Percentiles rank a stretch among this genome's conserved stretches.
Conservation (phyloP, 441 rosid species). For the Pelargonium australe region DNA sequence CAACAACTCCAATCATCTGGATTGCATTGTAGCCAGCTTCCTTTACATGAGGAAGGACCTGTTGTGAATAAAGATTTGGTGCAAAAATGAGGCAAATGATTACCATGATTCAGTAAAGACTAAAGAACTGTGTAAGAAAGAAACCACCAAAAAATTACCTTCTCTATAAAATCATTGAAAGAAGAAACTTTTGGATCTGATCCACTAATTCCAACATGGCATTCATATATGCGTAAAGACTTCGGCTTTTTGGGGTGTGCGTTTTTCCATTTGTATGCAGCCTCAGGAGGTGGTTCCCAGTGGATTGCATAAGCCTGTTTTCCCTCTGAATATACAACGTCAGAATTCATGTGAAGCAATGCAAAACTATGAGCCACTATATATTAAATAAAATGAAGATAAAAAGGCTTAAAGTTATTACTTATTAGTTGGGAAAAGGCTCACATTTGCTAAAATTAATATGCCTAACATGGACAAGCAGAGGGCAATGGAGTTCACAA, state of each 20-base stretch:
- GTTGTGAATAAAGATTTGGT: constrained; percentile 17
- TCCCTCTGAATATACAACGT: constrained; percentile 39
- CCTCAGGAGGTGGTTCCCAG: constrained; percentile 92
- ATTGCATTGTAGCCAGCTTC: constrained; percentile 88
- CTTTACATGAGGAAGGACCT: constrained; percentile 93
- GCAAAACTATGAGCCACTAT: background rate
- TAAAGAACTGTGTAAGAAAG: constrained; percentile 9
- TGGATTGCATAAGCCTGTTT: constrained; percentile 82
- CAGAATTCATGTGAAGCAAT: constrained; percentile 15
- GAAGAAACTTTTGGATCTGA: constrained; percentile 71
- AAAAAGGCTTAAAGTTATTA: background rate
- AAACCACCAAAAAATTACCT: constrained; percentile 35
- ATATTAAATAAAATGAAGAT: background rate
- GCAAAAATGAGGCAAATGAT: constrained; percentile 17
- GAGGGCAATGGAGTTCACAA: background rate
- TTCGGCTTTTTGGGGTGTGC: constrained; percentile 49
- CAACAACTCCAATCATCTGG: constrained; percentile 81
- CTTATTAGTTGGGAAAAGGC: background rate
- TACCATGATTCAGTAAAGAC: constrained; percentile 12
- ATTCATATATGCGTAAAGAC: constrained; percentile 88
- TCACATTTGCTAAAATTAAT: background rate
- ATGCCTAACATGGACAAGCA: background rate
- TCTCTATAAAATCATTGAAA: constrained; percentile 68
- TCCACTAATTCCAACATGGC: constrained; percentile 96
- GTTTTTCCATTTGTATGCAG: constrained; percentile 75